Conservation (phyloP, 805 yeast species). For the Maudiozyma saulgeensis region DNA sequence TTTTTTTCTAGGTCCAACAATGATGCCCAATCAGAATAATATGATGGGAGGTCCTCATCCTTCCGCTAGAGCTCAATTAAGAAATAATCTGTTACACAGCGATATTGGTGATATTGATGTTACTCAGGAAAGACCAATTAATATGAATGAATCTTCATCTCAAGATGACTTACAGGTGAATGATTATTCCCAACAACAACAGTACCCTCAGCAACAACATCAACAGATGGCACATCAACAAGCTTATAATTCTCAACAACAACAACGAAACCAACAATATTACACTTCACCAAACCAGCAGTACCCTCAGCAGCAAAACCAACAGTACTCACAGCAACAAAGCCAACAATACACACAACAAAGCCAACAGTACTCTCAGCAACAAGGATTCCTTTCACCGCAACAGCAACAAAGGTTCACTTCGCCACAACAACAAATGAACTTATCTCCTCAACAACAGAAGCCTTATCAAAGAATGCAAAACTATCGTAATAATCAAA, state of each 20-base stretch:
- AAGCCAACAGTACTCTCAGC: slow-evolving; percentile 6
- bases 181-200: background rate
- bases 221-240: background rate
- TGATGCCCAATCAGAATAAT: background rate
- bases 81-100: slow-evolving; percentile 31
- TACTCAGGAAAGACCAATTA: slow-evolving; percentile 33
- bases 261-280: slow-evolving; percentile 5
- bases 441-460: slow-evolving; percentile 4
- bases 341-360: slow-evolving; percentile 5
- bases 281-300: slow-evolving; percentile 7
- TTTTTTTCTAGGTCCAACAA: background rate
- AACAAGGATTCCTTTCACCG: background rate
- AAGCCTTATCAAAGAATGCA: slow-evolving; percentile 7
- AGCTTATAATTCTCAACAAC: slow-evolving; percentile 5
- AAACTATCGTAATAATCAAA: slow-evolving; percentile 2
- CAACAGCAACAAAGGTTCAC: slow-evolving; percentile 2
- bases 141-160: background rate
- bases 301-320: background rate
- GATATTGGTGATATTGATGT: slow-evolving; percentile 39
- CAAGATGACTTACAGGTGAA: background rate
- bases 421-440: slow-evolving; percentile 2
- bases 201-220: slow-evolving; percentile 5
- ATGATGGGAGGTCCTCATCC: background rate
- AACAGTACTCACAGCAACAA: slow-evolving; percentile 7
- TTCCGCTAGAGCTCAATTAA: slow-evolving; percentile 13